Evolutionary conservation across 805 yeast genomes (phyloP), one percentile per base, ranked within the genome.

Genomic region (Saitoella complicata): DNA sequence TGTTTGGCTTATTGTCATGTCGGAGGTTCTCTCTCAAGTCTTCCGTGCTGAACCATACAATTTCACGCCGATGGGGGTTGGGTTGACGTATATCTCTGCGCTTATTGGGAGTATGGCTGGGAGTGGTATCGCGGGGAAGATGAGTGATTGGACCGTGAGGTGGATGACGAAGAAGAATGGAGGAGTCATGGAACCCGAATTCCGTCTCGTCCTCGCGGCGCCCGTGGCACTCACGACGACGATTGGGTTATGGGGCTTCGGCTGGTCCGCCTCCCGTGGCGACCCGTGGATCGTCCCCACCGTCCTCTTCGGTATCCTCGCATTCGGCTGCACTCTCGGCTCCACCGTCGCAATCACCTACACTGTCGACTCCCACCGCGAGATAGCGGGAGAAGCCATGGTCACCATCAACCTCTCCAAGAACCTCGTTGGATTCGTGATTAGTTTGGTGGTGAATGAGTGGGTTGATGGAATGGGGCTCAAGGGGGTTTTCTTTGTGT

Each of bases 131-230:
- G 75, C 76, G 4, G 80, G 80, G 5, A 56, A 66, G 29, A 41
- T 66, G 4, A 67, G 75, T 6, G 81, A 76, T 53, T 44, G 63
- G 13, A 37, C 74, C n/a, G 71, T 69, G 7, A 57, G 78, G 21
- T 50, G 38, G 21, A 47, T 76, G 51, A 68, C 72, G 7, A 49
- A 55, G n/a, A 58, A 56, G 38, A 76, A 76, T 49, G 53, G 63
- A 21, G 80, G 80, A 1, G 56, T 71, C 5, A 76, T 75, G 56
- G 81, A 76, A 58, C 80, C 81, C 3, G 81, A 76, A 55, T 74
- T 71, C 54, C 63, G 80, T 32, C 59, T 75, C 34, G 47, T 74
- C 29, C 71, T 75, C 78, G 58, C 73, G 13, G 34, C 71, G 9
- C 78, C 78, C 1, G 69, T 73, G 12, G 56, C 67, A 46, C 48